Percentiles rank a stretch among this genome's conserved stretches.
These are phyloP conservation scores for Globisporangium middletonii DNA, from an alignment of 352 stramenopile species.

Conservation along the genomic window DNA sequence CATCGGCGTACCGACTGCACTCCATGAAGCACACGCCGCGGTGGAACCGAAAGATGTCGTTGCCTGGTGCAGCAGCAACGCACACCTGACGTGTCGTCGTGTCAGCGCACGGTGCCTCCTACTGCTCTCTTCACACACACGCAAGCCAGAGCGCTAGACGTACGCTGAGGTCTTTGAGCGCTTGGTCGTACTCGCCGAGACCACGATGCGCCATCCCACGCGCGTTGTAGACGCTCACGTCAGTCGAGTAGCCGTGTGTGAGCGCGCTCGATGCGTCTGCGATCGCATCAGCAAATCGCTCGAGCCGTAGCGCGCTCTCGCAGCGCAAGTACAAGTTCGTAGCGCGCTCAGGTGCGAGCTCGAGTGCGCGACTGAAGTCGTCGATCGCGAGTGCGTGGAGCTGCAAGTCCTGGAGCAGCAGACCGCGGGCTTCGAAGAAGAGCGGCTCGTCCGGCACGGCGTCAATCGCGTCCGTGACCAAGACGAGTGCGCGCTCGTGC, in stretches of 20 bases:
- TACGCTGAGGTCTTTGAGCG: conserved; percentile 56
- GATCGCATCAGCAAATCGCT: conserved; percentile 33
- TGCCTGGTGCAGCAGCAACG: conserved; percentile 27
- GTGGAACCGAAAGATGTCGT: conserved; percentile 66
- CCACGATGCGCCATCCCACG: conserved; percentile 50
- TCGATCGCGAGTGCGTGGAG: conserved; percentile 42
- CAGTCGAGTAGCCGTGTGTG: conserved; percentile 16
- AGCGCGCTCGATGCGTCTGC: conserved; percentile 33
- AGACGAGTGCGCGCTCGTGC: conserved; percentile 32
- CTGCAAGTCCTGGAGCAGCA: conserved; percentile 55
- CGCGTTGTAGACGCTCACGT: conserved; percentile 43
- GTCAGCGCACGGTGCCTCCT: not conserved
- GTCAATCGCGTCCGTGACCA: conserved; percentile 54
- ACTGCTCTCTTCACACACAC: not conserved
- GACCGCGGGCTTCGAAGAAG: conserved; percentile 47
- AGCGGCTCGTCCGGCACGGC: conserved; percentile 43
- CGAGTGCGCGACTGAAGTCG: conserved; percentile 36
- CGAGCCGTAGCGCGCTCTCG: conserved; percentile 41
- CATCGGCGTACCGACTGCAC: conserved; percentile 34
- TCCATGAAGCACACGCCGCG: conserved; percentile 60
- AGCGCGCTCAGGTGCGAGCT: conserved; percentile 9
- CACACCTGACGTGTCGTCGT: conserved; percentile 22
- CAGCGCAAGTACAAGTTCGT: conserved; percentile 34
- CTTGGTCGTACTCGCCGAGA: conserved; percentile 47
- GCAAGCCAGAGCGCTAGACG: not conserved